These are phyloP conservation scores for Monotropa hypopitys DNA, from an alignment of 179 eudicot genomes.

Conservation along the genomic window DNA sequence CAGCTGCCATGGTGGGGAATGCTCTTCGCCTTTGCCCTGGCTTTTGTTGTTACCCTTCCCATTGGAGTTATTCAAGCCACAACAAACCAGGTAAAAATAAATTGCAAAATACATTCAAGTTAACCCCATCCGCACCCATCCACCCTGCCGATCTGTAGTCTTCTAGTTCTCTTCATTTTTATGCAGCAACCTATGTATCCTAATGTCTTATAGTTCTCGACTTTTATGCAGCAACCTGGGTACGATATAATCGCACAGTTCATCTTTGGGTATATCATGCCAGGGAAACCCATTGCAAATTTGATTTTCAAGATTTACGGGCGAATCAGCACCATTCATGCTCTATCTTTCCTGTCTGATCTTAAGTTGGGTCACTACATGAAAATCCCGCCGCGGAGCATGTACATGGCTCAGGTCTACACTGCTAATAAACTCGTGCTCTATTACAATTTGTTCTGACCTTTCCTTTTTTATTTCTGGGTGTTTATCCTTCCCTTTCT, in stretches of 20 bases:
- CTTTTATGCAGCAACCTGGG: constrained; percentile 82
- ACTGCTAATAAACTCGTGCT: background rate
- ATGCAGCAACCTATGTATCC: too few species aligned
- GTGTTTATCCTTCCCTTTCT: background rate
- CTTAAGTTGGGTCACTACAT: constrained; percentile 97
- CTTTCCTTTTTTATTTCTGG: too few species aligned
- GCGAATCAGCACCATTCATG: constrained; percentile 77
- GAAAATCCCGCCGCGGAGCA: constrained; percentile 93
- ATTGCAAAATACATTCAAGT: background rate
- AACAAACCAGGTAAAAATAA: constrained; percentile 63
- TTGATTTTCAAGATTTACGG: constrained; percentile 91
- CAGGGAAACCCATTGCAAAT: constrained; percentile 95
- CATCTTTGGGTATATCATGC: constrained; percentile 76
- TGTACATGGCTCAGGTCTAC: constrained; percentile 79
- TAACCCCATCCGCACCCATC: too few species aligned
- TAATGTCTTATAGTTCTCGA: background rate
- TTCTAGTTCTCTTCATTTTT: too few species aligned
- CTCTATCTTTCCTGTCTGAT: constrained; percentile 77
- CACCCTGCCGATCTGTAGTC: too few species aligned
- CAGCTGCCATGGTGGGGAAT: constrained; percentile 99
- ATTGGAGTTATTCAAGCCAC: constrained; percentile 99
- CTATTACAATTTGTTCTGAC: background rate
- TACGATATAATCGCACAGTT: constrained; percentile 95
- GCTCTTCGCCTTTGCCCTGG: constrained; percentile 78
- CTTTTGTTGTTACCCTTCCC: constrained; percentile 82